A percentile compares a stretch with the other conserved stretches of the same genome.
These are phyloP conservation scores for Lathyrus sativus DNA, from an alignment of 306 rosid genomes.

Conservation along the genomic window DNA sequence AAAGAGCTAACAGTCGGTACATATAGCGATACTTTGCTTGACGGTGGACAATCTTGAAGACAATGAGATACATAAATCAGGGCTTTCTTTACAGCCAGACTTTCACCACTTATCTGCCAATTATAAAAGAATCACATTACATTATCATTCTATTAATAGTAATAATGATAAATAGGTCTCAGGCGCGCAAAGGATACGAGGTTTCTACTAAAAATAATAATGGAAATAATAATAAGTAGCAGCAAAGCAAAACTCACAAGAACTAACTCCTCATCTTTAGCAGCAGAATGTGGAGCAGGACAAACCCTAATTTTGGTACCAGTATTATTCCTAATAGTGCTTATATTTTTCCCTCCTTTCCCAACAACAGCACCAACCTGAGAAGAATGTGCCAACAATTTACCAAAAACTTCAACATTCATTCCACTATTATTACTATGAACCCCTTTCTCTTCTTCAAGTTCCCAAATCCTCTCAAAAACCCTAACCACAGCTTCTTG, in stretches of 20 bases:
- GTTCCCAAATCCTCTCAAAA: conserved; percentile 58
- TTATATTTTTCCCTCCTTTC: conserved; percentile 59
- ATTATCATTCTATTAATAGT: too few relatives aligned
- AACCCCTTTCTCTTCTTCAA: conserved; percentile 39
- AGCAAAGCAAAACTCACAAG: conserved; percentile 42
- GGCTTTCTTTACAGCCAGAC: conserved; percentile 59
- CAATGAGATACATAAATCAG: conserved; percentile 49
- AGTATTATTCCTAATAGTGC: conserved; percentile 48
- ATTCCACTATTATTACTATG: background rate
- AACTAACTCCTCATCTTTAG: conserved; percentile 54
- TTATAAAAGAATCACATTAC: too few relatives aligned
- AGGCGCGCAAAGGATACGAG: too few relatives aligned
- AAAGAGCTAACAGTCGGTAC: conserved; percentile 34
- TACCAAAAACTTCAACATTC: conserved; percentile 45
- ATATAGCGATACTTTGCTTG: conserved; percentile 35
- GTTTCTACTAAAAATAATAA: too few relatives aligned
- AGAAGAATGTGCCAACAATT: conserved; percentile 53
- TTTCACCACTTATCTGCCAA: conserved; percentile 52
- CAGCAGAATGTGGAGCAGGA: conserved; percentile 46
- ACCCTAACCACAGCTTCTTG: conserved; percentile 65
- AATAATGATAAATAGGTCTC: too few relatives aligned
- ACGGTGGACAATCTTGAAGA: conserved; percentile 59
- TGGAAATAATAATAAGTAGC: background rate
- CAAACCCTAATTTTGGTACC: conserved; percentile 56
- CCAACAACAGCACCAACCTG: conserved; percentile 65